Evolutionary conservation across 306 rosid genomes (phyloP).

Genomic region (Vigna angularis): DNA sequence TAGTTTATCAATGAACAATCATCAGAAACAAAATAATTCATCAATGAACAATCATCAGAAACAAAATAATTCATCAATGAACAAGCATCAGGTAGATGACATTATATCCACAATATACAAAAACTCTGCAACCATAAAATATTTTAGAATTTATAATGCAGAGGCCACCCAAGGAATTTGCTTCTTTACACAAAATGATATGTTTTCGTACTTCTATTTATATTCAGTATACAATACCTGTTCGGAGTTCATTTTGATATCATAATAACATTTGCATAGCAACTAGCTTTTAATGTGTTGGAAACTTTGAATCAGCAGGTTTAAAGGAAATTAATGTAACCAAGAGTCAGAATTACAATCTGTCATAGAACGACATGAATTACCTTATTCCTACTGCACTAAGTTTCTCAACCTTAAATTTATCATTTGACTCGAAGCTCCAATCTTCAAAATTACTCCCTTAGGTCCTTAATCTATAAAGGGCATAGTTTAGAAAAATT

Average conservation of each 20-base stretch:
- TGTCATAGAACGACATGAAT: not conserved
- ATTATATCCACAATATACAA: slow-evolving; percentile 17
- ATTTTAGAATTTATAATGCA: not conserved
- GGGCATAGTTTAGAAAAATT: too few relatives aligned
- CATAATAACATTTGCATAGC: not conserved
- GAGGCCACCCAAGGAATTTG: not conserved
- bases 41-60: slow-evolving; percentile 19
- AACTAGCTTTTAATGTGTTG: not conserved
- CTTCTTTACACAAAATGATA: slow-evolving; percentile 1
- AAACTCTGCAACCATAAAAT: slow-evolving; percentile 1
- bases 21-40: slow-evolving; percentile 21
- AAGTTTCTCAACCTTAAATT: slow-evolving; percentile 30
- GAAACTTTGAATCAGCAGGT: not conserved
- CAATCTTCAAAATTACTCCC: slow-evolving; percentile 1
- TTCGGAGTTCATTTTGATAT: not conserved
- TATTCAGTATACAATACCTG: not conserved
- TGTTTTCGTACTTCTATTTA: not conserved
- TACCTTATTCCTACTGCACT: slow-evolving; percentile 11
- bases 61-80: too few relatives aligned
- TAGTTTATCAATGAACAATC: slow-evolving; percentile 31
- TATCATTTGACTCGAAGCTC: slow-evolving; percentile 18
- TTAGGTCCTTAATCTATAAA: too few relatives aligned
- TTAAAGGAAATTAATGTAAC: not conserved
- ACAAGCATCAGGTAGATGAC: slow-evolving; percentile 6
- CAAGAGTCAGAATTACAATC: not conserved